These are phyloP conservation scores for Penicillium sp. DNA, from an alignment of 2,329 filamentous ascomycete species.

Conservation along the genomic window DNA sequence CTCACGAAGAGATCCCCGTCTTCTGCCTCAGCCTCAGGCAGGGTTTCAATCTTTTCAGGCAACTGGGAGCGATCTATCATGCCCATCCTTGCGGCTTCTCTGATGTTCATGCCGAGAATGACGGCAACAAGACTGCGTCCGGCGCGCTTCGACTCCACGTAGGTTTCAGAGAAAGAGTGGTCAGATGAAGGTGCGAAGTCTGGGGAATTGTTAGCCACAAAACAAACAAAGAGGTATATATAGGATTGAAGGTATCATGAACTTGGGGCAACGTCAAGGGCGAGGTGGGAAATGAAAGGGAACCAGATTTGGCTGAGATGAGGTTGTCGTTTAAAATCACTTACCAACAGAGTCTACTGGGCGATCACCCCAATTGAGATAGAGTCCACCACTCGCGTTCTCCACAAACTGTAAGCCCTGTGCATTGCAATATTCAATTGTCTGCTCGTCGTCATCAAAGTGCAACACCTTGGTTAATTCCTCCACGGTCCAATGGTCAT, in stretches of 20 bases:
- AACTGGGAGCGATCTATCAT: constrained; percentile 50
- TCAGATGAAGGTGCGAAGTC: constrained; percentile 47
- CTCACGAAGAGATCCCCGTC: constrained; percentile 41
- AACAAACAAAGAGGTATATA: not conserved
- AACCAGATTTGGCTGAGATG: not conserved
- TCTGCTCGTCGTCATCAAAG: constrained; percentile 58
- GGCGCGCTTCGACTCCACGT: constrained; percentile 60
- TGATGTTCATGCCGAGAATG: constrained; percentile 57
- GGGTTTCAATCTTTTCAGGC: constrained; percentile 24
- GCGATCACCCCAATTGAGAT: constrained; percentile 52
- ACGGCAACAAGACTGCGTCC: constrained; percentile 57
- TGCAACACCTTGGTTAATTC: constrained; percentile 54
- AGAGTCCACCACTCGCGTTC: constrained; percentile 48
- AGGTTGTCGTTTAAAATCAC: not conserved
- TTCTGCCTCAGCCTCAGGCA: constrained; percentile 27
- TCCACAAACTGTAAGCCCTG: constrained; percentile 54
- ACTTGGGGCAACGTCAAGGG: not conserved
- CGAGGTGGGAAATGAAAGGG: not conserved
- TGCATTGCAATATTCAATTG: constrained; percentile 53
- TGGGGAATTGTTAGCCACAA: constrained; percentile 15
- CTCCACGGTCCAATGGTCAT: constrained; percentile 58
- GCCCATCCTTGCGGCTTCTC: constrained; percentile 50
- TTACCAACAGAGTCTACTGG: constrained; percentile 51
- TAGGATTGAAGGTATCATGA: not conserved
- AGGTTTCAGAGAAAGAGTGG: constrained; percentile 54